Percentiles rank a stretch among this genome's conserved stretches.
Conservation (phyloP, 306 rosid species). For the Prunus mume region DNA sequence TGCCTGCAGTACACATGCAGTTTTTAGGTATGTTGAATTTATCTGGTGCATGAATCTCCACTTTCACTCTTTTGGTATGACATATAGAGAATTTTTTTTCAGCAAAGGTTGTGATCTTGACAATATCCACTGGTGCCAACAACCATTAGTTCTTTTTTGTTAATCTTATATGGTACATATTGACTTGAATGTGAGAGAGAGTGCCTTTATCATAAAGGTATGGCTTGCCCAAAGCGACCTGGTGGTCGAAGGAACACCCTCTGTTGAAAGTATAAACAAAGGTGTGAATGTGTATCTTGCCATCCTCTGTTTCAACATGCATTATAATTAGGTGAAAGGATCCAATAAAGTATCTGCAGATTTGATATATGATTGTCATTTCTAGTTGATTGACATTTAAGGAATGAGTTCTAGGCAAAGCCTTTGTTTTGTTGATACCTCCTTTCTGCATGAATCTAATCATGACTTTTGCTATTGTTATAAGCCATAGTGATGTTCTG, state of each 20-base stretch:
- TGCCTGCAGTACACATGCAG: constrained; percentile 95
- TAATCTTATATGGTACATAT: not conserved
- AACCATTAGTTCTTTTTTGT: not conserved
- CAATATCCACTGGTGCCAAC: not conserved
- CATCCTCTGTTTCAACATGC: not conserved
- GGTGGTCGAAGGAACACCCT: not conserved
- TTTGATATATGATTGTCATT: not conserved
- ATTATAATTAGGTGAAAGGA: not conserved
- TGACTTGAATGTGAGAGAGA: not conserved
- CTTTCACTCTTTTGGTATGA: not conserved
- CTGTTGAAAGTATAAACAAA: not conserved
- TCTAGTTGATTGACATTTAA: not conserved
- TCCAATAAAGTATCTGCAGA: not conserved
- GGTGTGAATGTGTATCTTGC: not conserved
- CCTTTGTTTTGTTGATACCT: not conserved
- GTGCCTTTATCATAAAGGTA: not conserved
- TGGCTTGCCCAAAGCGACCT: not conserved
- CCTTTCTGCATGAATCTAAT: not conserved
- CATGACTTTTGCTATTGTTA: not conserved
- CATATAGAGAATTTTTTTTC: not conserved
- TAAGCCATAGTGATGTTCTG: not conserved
- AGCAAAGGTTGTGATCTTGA: not conserved
- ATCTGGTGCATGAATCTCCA: not conserved
- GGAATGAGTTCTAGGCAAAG: not conserved
- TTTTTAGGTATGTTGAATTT: constrained; percentile 64